Conservation (phyloP, 257 asterid genomes). For the Solanum sparsipilum region DNA sequence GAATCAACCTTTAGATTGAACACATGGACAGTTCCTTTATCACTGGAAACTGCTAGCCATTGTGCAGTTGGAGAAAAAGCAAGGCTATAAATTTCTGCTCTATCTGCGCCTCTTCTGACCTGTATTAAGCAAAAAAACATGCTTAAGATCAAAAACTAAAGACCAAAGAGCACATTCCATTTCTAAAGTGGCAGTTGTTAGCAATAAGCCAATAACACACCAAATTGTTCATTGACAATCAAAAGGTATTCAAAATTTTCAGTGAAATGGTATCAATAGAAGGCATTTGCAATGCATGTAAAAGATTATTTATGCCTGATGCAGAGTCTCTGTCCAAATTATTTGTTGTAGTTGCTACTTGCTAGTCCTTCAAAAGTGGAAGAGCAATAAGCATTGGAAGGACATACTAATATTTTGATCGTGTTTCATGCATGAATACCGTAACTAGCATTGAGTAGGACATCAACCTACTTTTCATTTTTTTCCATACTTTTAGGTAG, state of each 20-base stretch:
- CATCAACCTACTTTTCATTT: neutral
- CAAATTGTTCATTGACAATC: neutral
- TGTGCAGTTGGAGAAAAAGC: slow-evolving; percentile 76
- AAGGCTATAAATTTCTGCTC: slow-evolving; percentile 86
- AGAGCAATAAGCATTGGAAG: neutral
- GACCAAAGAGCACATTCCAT: neutral
- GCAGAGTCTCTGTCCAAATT: neutral
- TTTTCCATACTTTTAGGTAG: neutral
- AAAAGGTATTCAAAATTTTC: neutral
- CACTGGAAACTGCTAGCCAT: slow-evolving; percentile 97
- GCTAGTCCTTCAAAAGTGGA: neutral
- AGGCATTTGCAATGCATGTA: neutral
- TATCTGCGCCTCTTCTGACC: slow-evolving; percentile 96
- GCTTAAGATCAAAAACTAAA: neutral
- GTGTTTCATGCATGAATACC: neutral
- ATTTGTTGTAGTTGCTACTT: neutral
- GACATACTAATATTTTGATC: neutral
- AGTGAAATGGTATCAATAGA: neutral
- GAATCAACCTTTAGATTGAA: slow-evolving; percentile 67
- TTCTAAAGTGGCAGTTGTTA: neutral
- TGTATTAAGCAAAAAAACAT: slow-evolving; percentile 16
- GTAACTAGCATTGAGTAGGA: neutral
- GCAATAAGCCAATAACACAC: neutral
- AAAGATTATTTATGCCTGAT: neutral
- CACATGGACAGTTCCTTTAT: slow-evolving; percentile 91